Evolutionary conservation across 2,329 filamentous ascomycete genomes (phyloP), one percentile per base, ranked within the genome.

Genomic region (Ascochyta viciae-villosae): DNA sequence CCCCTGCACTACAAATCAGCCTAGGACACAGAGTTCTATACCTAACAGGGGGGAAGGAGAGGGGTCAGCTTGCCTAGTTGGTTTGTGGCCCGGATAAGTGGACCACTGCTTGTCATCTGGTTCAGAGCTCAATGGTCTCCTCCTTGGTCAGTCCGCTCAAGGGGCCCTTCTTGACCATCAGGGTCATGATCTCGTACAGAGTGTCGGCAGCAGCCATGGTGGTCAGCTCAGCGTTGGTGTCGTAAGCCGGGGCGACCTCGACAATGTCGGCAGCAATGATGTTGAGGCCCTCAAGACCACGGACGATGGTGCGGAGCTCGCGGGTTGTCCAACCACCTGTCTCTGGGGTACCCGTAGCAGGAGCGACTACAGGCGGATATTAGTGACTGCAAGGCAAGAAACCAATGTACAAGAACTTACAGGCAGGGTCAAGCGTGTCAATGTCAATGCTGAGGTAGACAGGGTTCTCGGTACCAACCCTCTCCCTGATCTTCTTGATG

Each of bases 371-470:
- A 19, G 22, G 6, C 24, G 19, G n/a, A 13, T 5, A 23, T 63
- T 22, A 67, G 54, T 43, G 13, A n/a, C 9, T 42, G 43, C 13
- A 29, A 29, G 7, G 9, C 2, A 35, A 15, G 10, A 15, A 1
- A 16, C 12, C 1, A 19, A 1, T 15, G 2, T 40, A 35, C 6
- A 35, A 13, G 15, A 26, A 77, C 83, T 74, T 74, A 86, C 84
- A 94, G 5, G 90, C 90, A 7, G 92, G 92, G 72, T 96, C 92
- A 3, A 96, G 81, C 0, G 91, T 92, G 70, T 96, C 92, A 66
- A 96, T 96, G 70, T 96, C 92, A 42, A 96, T 88, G 6, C 86
- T 90, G 29, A 96, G 77, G 71, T 96, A 96, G 0, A 95, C 89
- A 0, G 91, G 91, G 58, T 87, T 87, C 50, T 83, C 82, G 22